Evolutionary conservation across 2,329 filamentous ascomycete species (phyloP).

Genomic region (Neonectria punicea): DNA sequence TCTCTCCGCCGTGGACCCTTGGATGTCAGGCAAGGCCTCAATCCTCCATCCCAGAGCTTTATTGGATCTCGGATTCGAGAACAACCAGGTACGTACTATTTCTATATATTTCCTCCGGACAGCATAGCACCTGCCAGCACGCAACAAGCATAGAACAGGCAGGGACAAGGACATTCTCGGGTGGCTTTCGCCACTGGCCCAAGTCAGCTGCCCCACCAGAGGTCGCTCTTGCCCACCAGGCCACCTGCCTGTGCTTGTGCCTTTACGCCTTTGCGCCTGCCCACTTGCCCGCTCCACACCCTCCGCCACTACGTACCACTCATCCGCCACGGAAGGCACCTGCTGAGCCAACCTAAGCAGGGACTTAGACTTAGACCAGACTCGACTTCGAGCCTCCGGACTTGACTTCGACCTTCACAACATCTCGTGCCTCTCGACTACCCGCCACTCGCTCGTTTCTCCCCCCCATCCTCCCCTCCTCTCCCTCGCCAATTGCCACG

Average conservation of each 20-base stretch:
- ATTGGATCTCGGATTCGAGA: slow-evolving; percentile 28
- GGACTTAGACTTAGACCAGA: slow-evolving; percentile 42
- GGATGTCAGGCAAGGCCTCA: slow-evolving; percentile 26
- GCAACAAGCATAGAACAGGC: slow-evolving; percentile 1
- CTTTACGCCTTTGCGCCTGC: slow-evolving; percentile 21
- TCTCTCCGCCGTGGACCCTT: slow-evolving; percentile 19
- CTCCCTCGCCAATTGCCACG: slow-evolving; percentile 48
- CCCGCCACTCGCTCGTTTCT: slow-evolving; percentile 42
- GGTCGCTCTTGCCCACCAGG: slow-evolving; percentile 33
- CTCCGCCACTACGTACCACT: slow-evolving; percentile 23
- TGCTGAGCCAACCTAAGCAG: slow-evolving; percentile 42
- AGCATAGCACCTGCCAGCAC: background rate
- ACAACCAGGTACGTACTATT: slow-evolving; percentile 26
- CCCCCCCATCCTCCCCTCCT: slow-evolving; percentile 20
- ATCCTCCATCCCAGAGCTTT: slow-evolving; percentile 19
- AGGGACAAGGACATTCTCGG: slow-evolving; percentile 28
- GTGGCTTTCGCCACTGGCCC: slow-evolving; percentile 46
- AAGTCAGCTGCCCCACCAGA: slow-evolving; percentile 49
- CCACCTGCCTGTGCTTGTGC: slow-evolving; percentile 23
- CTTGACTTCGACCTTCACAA: slow-evolving; percentile 39
- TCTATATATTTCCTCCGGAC: slow-evolving; percentile 5
- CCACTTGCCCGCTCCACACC: slow-evolving; percentile 22
- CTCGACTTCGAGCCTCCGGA: slow-evolving; percentile 43
- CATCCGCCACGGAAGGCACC: slow-evolving; percentile 30
- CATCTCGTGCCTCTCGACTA: slow-evolving; percentile 40